Base-by-base conservation (phyloP, 345 rosid genomes). In the Rhizophora apiculata region DNA sequence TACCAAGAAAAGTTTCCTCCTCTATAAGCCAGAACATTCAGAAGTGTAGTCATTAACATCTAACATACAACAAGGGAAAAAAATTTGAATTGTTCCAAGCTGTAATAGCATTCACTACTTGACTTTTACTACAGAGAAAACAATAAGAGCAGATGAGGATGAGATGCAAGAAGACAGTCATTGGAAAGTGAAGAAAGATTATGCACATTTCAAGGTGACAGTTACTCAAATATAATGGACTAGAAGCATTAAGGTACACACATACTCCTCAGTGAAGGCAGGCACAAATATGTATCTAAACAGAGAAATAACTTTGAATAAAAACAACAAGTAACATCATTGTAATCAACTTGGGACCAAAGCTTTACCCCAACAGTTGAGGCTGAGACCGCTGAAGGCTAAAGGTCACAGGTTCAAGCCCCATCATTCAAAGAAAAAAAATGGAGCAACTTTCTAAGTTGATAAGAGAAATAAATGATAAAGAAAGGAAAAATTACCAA, bases 241-340 rank as follows among this genome's bases (percentile, higher is more conserved):
- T 2, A 71, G 24, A 22, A 71, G 51, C 74, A 43, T 26, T 15
- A 24, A 71, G 18, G 18, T 43, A 43, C 49, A 43, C 49, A n/a
- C 32, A 59, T 20, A 24, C 26, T 26, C 37, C 51, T 54, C 51
- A 18, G 6, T 7, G 27, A 34, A 62, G 21, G 19, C 8, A 16
- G 10, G 73, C 27, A 19, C 19, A 53, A 68, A 46, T 26, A 26
- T 72, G 27, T 39, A 46, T n/a, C 37, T 63, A 52, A 64, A 60
- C 11, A 29, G 55, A 20, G 7, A 66, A n/a, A n/a, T 20, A 16
- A 36, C 21, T 3, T 20, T n/a, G 37, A 22, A 16, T 6, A 15
- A 61, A 15, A 62, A 29, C 26, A 34, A 22, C n/a, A 9, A 52
- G 7, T 18, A 22, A 32, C 51, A 62, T 54, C 56, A 21, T 19